Conservation (phyloP, 345 rosid genomes). For the Salix caprea region DNA sequence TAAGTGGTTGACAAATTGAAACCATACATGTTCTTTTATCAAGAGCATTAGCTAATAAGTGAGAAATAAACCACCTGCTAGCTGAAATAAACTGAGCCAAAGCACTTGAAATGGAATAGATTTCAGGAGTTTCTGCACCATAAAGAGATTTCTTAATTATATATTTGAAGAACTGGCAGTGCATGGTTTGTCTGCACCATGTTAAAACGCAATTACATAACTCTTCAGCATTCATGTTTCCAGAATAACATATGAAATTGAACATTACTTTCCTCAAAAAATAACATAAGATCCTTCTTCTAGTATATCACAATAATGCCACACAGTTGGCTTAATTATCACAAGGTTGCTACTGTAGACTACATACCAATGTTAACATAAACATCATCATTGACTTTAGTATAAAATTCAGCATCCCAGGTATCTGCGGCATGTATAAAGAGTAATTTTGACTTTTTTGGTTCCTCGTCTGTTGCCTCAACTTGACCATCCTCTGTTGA, state of each 20-base stretch:
- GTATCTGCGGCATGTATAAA: no score
- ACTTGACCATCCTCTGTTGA: no score
- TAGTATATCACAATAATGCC: background rate
- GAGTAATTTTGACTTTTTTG: no score
- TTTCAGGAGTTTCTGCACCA: slow-evolving; percentile 67
- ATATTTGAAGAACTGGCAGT: background rate
- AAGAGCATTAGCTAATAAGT: background rate
- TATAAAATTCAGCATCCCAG: slow-evolving; percentile 72
- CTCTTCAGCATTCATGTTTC: background rate
- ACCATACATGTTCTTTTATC: background rate
- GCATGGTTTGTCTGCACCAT: background rate
- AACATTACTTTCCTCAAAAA: background rate
- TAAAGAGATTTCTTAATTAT: background rate
- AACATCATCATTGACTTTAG: slow-evolving; percentile 64
- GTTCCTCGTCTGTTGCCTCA: no score
- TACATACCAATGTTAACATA: slow-evolving; percentile 70
- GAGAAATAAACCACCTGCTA: slow-evolving; percentile 43
- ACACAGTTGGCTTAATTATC: background rate
- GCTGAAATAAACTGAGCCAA: slow-evolving; percentile 67
- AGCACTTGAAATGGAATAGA: slow-evolving; percentile 59
- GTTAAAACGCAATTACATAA: background rate
- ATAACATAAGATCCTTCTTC: background rate
- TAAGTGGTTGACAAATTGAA: background rate
- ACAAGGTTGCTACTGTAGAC: background rate
- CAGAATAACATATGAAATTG: background rate